Evolutionary conservation across 2,329 filamentous ascomycete species (phyloP), one percentile per base, ranked within the genome.

Genomic region (Hypoxylon sp.): DNA sequence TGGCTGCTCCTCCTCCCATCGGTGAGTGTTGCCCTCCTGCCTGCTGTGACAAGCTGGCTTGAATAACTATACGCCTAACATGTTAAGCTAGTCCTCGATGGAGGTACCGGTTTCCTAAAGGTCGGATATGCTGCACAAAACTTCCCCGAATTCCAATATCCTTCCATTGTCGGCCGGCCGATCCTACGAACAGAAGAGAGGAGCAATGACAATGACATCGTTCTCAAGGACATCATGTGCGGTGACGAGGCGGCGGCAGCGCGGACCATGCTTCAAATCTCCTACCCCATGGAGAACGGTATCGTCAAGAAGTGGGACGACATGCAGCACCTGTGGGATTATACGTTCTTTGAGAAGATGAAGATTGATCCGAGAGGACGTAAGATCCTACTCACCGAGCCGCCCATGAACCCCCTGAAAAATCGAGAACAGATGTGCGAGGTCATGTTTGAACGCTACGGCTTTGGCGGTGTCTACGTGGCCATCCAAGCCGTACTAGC

Each of bases 231-330:
- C 85, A 98, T 99, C 80, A 99, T 99, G 96, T 98, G 95, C 84
- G 96, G 96, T 80, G 96, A 99, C 84, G 95, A 99, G 84, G 96
- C 96, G 55, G 95, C 96, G 14, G 94, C 94, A 60, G 95, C 96
- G 73, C 91, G 96, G 78, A 97, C 93, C 70, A 97, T 98, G 94
- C 90, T 99, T 69, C 96, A 99, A 82, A 97, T 99, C 79, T 97
- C 92, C 82, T 99, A 99, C 81, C 96, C 96, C 75, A 99, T 99
- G 96, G 96, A 99, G 83, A 99, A 99, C 81, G 96, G 96, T 77
- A 98, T 99, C 77, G 94, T 99, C 74, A 98, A 98, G 89, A 95
- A 94, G 79, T 99, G 96, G 96, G 96, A 99, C 76, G 96, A 99
- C 82, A 99, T 99, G 96, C 93, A 97, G 85, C 95, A 98, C 80